Conservation (phyloP, 768 basidiomycete species). For the Porpolomopsis calyptriformis region DNA sequence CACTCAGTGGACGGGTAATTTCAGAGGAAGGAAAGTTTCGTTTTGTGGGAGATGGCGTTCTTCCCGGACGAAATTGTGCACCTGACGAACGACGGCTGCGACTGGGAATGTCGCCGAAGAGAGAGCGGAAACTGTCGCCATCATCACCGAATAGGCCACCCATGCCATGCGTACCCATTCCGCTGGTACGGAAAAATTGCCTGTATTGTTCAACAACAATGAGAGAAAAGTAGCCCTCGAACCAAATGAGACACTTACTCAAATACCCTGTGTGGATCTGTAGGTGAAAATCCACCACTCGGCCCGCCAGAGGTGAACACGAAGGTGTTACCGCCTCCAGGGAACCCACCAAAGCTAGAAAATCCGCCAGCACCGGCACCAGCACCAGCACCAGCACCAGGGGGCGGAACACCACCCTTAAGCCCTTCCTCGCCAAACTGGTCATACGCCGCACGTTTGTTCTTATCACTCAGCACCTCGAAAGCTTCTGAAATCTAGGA, state of each 20-base stretch:
- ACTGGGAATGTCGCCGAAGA: conserved; percentile 48
- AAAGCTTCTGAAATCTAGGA: conserved; percentile 88
- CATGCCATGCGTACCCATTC: conserved; percentile 32
- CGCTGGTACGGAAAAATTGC: conserved; percentile 24
- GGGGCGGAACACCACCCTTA: conserved; percentile 51
- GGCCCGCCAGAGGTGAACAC: conserved; percentile 43
- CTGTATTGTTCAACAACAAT: conserved; percentile 24
- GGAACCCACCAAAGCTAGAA: conserved; percentile 31
- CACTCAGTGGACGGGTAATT: conserved; percentile 71
- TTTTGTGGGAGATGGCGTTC: conserved; percentile 16
- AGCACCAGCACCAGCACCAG: conserved; percentile 39
- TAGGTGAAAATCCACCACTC: conserved; percentile 57
- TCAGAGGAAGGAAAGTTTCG: conserved; percentile 36
- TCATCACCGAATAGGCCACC: conserved; percentile 32
- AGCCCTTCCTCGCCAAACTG: conserved; percentile 94
- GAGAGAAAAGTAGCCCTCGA: not conserved
- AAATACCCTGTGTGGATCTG: conserved; percentile 83
- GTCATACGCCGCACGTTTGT: conserved; percentile 81
- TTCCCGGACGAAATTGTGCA: conserved; percentile 5
- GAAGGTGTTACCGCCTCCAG: conserved; percentile 41
- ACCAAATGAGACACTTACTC: conserved; percentile 43
- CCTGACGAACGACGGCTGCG: conserved; percentile 32
- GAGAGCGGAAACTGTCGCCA: conserved; percentile 31
- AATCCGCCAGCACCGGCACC: too few relatives aligned
- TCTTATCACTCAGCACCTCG: conserved; percentile 82